These are phyloP conservation scores for Lichina pygmaea DNA, from an alignment of 495 filamentous ascomycete species.

Conservation along the genomic window DNA sequence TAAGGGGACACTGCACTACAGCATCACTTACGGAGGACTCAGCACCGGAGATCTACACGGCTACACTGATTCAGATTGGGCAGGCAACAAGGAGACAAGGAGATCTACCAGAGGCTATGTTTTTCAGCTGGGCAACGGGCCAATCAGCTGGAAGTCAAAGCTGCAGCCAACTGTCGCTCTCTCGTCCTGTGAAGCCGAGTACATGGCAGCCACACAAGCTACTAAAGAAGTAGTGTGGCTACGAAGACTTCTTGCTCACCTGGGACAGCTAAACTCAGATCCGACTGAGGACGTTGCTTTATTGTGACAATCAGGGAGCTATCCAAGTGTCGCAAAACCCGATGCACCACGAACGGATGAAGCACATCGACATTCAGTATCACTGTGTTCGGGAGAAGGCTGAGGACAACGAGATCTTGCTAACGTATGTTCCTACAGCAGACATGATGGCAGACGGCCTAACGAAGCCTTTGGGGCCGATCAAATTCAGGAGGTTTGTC, in stretches of 20 bases:
- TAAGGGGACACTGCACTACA: conserved; percentile 3
- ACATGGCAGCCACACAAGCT: conserved; percentile 1
- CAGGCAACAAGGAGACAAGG: background rate
- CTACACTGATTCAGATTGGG: conserved; percentile 1
- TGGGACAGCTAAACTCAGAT: background rate
- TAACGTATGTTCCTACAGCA: background rate
- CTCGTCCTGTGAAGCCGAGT: conserved; percentile 1
- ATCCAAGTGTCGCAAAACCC: background rate
- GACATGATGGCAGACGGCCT: background rate
- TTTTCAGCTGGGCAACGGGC: background rate
- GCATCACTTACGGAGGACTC: conserved; percentile 3
- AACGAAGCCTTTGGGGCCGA: background rate
- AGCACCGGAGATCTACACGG: background rate
- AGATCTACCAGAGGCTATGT: background rate
- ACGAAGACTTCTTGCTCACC: background rate
- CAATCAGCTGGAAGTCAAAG: background rate
- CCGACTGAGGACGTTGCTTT: background rate
- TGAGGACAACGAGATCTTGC: background rate
- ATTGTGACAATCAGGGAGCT: background rate
- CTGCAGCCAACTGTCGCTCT: background rate
- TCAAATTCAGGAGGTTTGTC: background rate
- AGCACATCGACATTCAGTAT: background rate
- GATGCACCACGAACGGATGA: background rate
- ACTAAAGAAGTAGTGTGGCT: conserved; percentile 1
- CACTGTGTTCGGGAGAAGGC: background rate